Evolutionary conservation across 805 yeast species (phyloP).

Genomic region (Metahyphopichia silvanorum): DNA sequence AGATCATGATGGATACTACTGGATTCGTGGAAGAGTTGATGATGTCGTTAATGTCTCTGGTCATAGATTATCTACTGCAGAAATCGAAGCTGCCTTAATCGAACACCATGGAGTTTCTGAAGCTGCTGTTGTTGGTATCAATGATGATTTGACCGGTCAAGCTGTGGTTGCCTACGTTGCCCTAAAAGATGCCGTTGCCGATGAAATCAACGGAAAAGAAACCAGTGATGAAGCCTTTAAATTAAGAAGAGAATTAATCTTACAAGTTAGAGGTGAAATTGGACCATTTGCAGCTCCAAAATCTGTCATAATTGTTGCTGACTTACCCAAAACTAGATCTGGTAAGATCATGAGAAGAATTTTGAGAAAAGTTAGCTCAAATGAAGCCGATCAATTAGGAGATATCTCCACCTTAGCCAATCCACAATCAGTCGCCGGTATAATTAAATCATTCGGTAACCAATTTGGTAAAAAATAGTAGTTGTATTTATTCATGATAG

Average conservation of each 20-base stretch:
- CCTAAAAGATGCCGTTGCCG: conserved; percentile 50
- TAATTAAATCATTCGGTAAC: conserved; percentile 44
- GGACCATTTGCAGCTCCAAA: conserved; percentile 89
- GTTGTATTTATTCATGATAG: conserved; percentile 2
- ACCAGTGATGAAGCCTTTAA: conserved; percentile 46
- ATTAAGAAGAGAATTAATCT: conserved; percentile 58
- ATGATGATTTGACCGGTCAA: conserved; percentile 82
- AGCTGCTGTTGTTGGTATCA: conserved; percentile 80
- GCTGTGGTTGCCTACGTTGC: conserved; percentile 83
- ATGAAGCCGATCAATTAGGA: conserved; percentile 79
- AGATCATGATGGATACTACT: conserved; percentile 78
- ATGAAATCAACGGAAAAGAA: conserved; percentile 23
- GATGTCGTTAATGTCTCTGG: conserved; percentile 88
- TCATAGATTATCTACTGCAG: conserved; percentile 85
- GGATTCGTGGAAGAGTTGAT: conserved; percentile 86
- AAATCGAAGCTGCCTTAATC: conserved; percentile 77
- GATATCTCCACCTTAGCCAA: conserved; percentile 76
- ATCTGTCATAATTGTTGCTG: conserved; percentile 65
- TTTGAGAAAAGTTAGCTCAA: conserved; percentile 69
- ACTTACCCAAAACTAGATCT: conserved; percentile 82
- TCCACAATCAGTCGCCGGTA: conserved; percentile 67
- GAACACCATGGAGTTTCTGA: conserved; percentile 72
- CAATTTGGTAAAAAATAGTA: conserved; percentile 44
- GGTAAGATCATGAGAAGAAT: conserved; percentile 89
- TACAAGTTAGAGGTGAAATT: conserved; percentile 73